These are phyloP conservation scores for Phytophthora citrophthora DNA, from an alignment of 352 stramenopile genomes.

Conservation along the genomic window DNA sequence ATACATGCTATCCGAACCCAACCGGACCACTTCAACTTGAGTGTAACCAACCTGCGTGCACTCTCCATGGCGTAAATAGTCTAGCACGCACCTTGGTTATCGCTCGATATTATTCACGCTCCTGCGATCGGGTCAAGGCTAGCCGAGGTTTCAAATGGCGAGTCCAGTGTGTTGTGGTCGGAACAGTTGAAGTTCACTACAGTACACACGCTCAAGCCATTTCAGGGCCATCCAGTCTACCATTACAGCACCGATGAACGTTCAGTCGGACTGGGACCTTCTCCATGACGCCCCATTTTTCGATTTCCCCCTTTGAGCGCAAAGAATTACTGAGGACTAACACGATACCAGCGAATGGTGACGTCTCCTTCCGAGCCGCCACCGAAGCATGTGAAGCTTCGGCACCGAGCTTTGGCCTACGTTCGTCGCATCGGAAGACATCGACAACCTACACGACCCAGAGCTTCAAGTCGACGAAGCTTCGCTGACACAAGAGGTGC, in stretches of 20 bases:
- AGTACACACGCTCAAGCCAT: background rate
- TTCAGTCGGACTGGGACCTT: slow-evolving; percentile 10
- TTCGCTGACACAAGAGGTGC: slow-evolving; percentile 6
- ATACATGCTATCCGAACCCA: background rate
- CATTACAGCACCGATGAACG: slow-evolving; percentile 11
- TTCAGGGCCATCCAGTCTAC: slow-evolving; percentile 1
- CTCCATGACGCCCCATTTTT: slow-evolving; percentile 11
- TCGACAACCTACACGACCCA: background rate
- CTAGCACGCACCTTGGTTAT: slow-evolving; percentile 4
- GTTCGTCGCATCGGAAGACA: slow-evolving; percentile 30
- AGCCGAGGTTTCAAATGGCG: slow-evolving; percentile 1
- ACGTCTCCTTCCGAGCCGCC: slow-evolving; percentile 16
- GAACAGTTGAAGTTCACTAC: slow-evolving; percentile 19
- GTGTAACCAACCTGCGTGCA: background rate
- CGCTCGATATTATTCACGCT: slow-evolving; percentile 1
- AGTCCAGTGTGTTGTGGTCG: slow-evolving; percentile 4
- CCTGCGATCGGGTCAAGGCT: slow-evolving; percentile 9
- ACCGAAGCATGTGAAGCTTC: slow-evolving; percentile 28
- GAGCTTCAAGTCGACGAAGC: slow-evolving; percentile 16
- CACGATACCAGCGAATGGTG: slow-evolving; percentile 15
- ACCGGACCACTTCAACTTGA: slow-evolving; percentile 3
- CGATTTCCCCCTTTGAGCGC: slow-evolving; percentile 10
- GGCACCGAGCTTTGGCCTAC: slow-evolving; percentile 32
- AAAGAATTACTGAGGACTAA: background rate
- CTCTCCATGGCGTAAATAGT: slow-evolving; percentile 10